Evolutionary conservation across 1,284 basidiomycete genomes (phyloP).

Genomic region (Trichosporon coremiiforme): DNA sequence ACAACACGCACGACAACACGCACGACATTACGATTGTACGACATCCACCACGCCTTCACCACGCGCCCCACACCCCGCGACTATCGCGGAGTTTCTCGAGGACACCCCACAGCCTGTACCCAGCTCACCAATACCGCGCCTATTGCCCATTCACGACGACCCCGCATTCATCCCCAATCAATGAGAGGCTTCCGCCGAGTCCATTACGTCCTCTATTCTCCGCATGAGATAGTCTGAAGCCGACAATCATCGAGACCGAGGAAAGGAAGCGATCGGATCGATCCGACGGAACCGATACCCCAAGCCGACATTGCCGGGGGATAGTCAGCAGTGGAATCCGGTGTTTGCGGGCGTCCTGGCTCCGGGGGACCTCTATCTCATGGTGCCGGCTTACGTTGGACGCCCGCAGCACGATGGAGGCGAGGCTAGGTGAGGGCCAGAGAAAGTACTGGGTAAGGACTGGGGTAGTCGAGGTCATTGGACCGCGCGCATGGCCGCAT

Average conservation of each 20-base stretch:
- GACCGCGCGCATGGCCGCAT: neutral
- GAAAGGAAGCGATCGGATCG: neutral
- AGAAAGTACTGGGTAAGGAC: neutral
- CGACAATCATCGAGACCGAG: neutral
- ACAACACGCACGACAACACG: no score
- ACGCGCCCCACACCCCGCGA: neutral
- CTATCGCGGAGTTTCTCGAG: neutral
- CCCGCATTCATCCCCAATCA: no score
- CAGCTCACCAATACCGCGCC: no score
- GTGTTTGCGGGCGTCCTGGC: neutral
- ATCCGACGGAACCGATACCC: neutral
- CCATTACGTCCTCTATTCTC: neutral
- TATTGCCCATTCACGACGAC: no score
- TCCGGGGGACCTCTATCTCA: no score
- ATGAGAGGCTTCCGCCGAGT: neutral
- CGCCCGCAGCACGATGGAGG: no score
- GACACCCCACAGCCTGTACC: no score
- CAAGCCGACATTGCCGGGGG: neutral
- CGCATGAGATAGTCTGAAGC: neutral
- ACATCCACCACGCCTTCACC: neutral
- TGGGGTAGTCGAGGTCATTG: neutral
- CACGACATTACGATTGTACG: slow-evolving; percentile 1
- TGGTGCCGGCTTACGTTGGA: no score
- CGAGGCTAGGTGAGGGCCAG: no score
- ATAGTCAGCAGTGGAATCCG: neutral